A percentile compares a stretch with the other conserved stretches of the same genome.
Evolutionary conservation across 2,329 filamentous ascomycete species (phyloP).

Genomic region (Venturia asperata): DNA sequence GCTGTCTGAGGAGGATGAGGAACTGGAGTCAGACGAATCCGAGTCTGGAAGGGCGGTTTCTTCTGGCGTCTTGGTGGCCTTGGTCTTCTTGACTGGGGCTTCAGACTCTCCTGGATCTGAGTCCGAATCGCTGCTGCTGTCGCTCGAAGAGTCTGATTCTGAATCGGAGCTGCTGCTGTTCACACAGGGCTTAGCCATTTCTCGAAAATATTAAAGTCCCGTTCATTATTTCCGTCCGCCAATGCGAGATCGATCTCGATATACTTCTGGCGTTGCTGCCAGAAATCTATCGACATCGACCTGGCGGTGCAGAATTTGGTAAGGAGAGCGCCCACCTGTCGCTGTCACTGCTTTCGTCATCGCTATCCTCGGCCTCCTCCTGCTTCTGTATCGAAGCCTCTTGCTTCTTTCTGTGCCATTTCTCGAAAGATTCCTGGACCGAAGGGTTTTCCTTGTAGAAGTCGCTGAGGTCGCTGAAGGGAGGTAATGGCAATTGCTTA

Average conservation of each 20-base stretch:
- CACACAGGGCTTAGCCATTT: neutral
- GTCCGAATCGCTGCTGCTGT: conserved; percentile 21
- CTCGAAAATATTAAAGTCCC: neutral
- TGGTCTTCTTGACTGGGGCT: neutral
- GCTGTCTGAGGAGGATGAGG: neutral
- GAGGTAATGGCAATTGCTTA: neutral
- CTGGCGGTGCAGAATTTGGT: neutral
- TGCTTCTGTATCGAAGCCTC: conserved; percentile 20
- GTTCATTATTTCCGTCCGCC: neutral
- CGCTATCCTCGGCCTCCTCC: conserved; percentile 16
- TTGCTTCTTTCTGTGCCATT: conserved; percentile 25
- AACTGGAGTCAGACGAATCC: conserved; percentile 5
- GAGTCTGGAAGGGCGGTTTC: neutral
- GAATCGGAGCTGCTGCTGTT: conserved; percentile 16
- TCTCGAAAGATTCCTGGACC: conserved; percentile 25
- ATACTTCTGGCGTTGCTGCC: neutral
- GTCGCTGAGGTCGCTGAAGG: conserved; percentile 28
- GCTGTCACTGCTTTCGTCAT: conserved; percentile 13
- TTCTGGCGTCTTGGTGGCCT: conserved; percentile 10
- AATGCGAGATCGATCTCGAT: neutral
- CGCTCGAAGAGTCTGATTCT: conserved; percentile 23
- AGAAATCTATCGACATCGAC: neutral
- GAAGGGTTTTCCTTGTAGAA: conserved; percentile 29
- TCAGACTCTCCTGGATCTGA: neutral
- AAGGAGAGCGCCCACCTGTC: neutral